Base-by-base conservation (phyloP, 2,329 filamentous ascomycete species). In the Colletotrichum cereale region DNA sequence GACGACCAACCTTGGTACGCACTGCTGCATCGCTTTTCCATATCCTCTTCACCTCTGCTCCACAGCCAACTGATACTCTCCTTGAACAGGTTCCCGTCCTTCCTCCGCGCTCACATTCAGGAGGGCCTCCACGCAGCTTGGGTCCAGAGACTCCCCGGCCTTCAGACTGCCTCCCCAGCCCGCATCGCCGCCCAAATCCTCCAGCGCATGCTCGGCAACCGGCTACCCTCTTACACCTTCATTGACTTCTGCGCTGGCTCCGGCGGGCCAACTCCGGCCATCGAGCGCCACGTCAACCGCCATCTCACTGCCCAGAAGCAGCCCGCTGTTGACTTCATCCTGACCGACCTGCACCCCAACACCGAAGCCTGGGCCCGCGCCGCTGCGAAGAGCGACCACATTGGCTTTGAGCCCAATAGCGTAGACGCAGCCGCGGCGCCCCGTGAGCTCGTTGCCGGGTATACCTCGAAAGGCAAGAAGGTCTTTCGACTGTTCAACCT, bases 161-260 rank as follows among this genome's bases (percentile, higher is more conserved):
- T 92, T 6, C 90, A 92, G 76, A 78, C 81, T 36, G 80, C 81
- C 62, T 87, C 89, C 11, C 89, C 91, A 1, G 90, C 90, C 24
- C 82, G 85, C n/a, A 78, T 91, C 52, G 90, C 89, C n/a, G 88
- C 90, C 57, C 80, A 83, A 53, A 81, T 89, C 26, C 85, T 94
- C 56, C 82, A 85, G 48, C 80, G 80, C 29, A 82, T 87, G 52
- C 84, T 92, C 18, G 84, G 85, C 44, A 71, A 77, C 6, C 77
- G 82, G 34, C 82, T 89, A 1, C 81, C 84, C 24, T 80, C 83
- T 2, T 90, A 92, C 79, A 89, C 87, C 24, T 90, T 92, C 75
- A 86, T 95, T 73, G 93, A 95, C 82, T 93, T 94, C 80, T 94
- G 92, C 79, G 91, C 92, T 2, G 93, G 93, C 62, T 90, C 87